These are phyloP conservation scores for Rhizopus microsporus DNA, from an alignment of 371 early-diverging fungal species.

Conservation along the genomic window DNA sequence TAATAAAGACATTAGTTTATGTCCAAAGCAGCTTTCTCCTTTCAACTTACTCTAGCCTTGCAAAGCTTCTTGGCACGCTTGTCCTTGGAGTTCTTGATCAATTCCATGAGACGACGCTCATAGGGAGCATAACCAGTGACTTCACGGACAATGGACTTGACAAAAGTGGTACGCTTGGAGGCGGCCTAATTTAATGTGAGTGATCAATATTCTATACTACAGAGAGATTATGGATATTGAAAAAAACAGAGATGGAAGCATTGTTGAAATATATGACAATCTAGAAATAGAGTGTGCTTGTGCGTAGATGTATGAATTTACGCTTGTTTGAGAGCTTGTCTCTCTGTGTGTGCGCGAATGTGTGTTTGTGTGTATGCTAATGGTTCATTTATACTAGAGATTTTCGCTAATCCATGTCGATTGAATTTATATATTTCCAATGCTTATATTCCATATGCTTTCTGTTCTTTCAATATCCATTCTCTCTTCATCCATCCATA, in stretches of 20 bases:
- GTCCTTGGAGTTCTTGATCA: constrained; percentile 99
- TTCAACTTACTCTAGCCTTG: constrained; percentile 92
- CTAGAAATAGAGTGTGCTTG: too few relatives aligned
- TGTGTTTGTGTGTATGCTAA: too few relatives aligned
- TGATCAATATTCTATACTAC: background rate
- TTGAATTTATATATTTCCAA: background rate
- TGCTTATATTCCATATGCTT: background rate
- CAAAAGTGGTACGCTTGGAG: constrained; percentile 88
- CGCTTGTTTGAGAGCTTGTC: too few relatives aligned
- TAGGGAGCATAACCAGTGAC: constrained; percentile 98
- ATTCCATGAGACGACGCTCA: constrained; percentile 98
- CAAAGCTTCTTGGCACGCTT: constrained; percentile 99
- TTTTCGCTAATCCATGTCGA: background rate
- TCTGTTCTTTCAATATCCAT: constrained; percentile 1
- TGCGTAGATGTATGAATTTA: too few relatives aligned
- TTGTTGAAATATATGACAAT: too few relatives aligned
- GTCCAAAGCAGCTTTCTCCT: constrained; percentile 63
- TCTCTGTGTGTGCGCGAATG: too few relatives aligned
- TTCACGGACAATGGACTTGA: constrained; percentile 94
- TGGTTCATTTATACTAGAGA: too few relatives aligned
- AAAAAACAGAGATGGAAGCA: background rate
- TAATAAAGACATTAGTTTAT: constrained; percentile 76
- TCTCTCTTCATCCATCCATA: constrained; percentile 35
- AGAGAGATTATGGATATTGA: background rate
- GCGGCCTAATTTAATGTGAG: constrained; percentile 47